Percentiles rank a stretch among this genome's conserved stretches.
Conservation (phyloP, 805 yeast genomes). For the Candida quercuum region DNA sequence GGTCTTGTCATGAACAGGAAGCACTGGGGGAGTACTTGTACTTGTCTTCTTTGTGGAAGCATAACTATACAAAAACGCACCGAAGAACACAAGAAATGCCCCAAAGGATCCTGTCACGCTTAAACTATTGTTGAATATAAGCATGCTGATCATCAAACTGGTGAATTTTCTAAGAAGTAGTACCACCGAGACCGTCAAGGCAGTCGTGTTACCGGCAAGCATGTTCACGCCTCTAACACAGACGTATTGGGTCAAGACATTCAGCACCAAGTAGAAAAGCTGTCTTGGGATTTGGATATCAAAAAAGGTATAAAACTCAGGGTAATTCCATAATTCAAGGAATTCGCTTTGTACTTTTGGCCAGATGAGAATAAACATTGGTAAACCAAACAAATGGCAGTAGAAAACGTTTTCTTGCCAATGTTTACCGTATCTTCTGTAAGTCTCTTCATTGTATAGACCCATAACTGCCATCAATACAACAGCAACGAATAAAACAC, state of each 20-base stretch:
- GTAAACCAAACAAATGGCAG: slow-evolving; percentile 50
- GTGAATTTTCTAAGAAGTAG: slow-evolving; percentile 56
- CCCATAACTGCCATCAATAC: slow-evolving; percentile 53
- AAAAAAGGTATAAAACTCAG: slow-evolving; percentile 14
- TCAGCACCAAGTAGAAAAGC: slow-evolving; percentile 30
- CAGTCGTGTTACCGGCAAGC: slow-evolving; percentile 51
- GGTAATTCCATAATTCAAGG: slow-evolving; percentile 16
- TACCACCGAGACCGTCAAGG: slow-evolving; percentile 58
- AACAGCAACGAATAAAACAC: slow-evolving; percentile 41
- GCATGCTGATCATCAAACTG: slow-evolving; percentile 52
- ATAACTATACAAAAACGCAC: slow-evolving; percentile 45
- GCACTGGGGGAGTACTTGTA: slow-evolving; percentile 6
- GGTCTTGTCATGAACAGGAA: no score
- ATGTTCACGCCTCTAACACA: slow-evolving; percentile 68
- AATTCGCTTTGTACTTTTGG: slow-evolving; percentile 29
- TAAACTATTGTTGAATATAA: slow-evolving; percentile 43
- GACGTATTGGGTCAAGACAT: slow-evolving; percentile 48
- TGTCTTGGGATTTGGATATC: slow-evolving; percentile 22
- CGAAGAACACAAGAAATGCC: slow-evolving; percentile 44
- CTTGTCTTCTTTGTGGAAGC: slow-evolving; percentile 19
- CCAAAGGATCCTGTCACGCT: slow-evolving; percentile 38
- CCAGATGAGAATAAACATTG: slow-evolving; percentile 39
- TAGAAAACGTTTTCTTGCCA: slow-evolving; percentile 68
- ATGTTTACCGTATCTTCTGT: slow-evolving; percentile 43
- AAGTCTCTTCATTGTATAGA: slow-evolving; percentile 48